These are phyloP conservation scores for Arthroderma sp. DNA, from an alignment of 2,329 filamentous ascomycete genomes.

Conservation along the genomic window DNA sequence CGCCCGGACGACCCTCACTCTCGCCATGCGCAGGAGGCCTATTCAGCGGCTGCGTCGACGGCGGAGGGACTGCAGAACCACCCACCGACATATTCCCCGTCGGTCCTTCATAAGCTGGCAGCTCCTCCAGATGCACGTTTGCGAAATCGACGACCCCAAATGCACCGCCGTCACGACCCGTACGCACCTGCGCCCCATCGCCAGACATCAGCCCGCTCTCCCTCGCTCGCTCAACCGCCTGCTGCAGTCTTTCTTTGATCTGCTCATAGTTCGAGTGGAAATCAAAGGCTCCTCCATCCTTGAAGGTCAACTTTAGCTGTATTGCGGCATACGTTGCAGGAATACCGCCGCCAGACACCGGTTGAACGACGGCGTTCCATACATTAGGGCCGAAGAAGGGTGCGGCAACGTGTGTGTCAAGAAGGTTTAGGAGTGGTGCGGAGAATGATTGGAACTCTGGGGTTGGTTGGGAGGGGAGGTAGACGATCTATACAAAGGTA, in stretches of 20 bases:
- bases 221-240: slow-evolving; percentile 63
- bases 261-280: slow-evolving; percentile 74
- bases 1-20: background rate
- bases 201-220: slow-evolving; percentile 43
- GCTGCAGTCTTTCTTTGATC: slow-evolving; percentile 69
- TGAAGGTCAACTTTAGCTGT: slow-evolving; percentile 78
- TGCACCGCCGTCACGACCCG: slow-evolving; percentile 28
- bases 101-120: slow-evolving; percentile 72
- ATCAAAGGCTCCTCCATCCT: slow-evolving; percentile 88
- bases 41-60: background rate
- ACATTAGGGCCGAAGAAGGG: slow-evolving; percentile 90
- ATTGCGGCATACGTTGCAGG: slow-evolving; percentile 60
- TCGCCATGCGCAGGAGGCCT: background rate
- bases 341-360: slow-evolving; percentile 72
- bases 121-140: slow-evolving; percentile 66
- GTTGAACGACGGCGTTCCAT: slow-evolving; percentile 69
- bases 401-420: slow-evolving; percentile 73
- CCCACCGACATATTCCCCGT: slow-evolving; percentile 21
- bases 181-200: slow-evolving; percentile 23
- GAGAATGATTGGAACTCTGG: slow-evolving; percentile 72
- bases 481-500: slow-evolving; percentile 55
- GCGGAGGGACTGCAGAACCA: no score
- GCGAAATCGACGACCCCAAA: slow-evolving; percentile 44
- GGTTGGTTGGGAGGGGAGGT: slow-evolving; percentile 62
- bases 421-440: slow-evolving; percentile 71